Percentiles rank a stretch among this genome's conserved stretches.
Conservation (phyloP, 805 yeast species). For the Cyberlindnera euphorbiae region DNA sequence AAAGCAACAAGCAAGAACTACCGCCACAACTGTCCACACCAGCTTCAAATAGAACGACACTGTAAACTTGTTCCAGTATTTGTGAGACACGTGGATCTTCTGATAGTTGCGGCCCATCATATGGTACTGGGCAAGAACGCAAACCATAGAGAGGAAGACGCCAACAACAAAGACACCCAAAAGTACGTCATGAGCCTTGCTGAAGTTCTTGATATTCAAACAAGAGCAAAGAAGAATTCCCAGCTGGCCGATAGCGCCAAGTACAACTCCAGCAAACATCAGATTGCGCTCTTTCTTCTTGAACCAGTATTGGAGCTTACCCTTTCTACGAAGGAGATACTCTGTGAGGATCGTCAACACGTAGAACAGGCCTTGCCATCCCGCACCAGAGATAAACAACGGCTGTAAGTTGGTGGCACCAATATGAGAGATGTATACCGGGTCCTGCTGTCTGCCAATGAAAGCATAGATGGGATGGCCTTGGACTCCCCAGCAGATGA, state of each 20-base stretch:
- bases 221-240: slow-evolving; percentile 73
- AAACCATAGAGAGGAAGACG: slow-evolving; percentile 48
- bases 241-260: slow-evolving; percentile 57
- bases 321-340: slow-evolving; percentile 51
- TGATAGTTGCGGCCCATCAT: slow-evolving; percentile 42
- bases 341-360: slow-evolving; percentile 61
- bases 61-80: slow-evolving; percentile 39
- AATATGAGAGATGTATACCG: slow-evolving; percentile 77
- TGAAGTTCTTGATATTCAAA: slow-evolving; percentile 58
- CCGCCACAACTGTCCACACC: slow-evolving; percentile 63
- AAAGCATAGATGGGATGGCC: slow-evolving; percentile 71
- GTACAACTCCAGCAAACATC: slow-evolving; percentile 36
- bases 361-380: slow-evolving; percentile 71
- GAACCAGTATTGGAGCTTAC: slow-evolving; percentile 43
- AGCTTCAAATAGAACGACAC: slow-evolving; percentile 50
- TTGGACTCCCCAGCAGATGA: slow-evolving; percentile 72
- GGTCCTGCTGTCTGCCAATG: slow-evolving; percentile 39
- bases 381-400: slow-evolving; percentile 72
- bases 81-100: slow-evolving; percentile 28
- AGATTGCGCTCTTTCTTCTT: slow-evolving; percentile 34
- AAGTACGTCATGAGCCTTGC: slow-evolving; percentile 56
- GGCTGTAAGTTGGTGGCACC: slow-evolving; percentile 88
- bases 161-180: slow-evolving; percentile 69
- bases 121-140: slow-evolving; percentile 40
- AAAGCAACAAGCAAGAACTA: slow-evolving; percentile 64